phyloP scores from a whole-genome alignment of 1,139 yeast species.

The Yamadazyma triangularis region DNA sequence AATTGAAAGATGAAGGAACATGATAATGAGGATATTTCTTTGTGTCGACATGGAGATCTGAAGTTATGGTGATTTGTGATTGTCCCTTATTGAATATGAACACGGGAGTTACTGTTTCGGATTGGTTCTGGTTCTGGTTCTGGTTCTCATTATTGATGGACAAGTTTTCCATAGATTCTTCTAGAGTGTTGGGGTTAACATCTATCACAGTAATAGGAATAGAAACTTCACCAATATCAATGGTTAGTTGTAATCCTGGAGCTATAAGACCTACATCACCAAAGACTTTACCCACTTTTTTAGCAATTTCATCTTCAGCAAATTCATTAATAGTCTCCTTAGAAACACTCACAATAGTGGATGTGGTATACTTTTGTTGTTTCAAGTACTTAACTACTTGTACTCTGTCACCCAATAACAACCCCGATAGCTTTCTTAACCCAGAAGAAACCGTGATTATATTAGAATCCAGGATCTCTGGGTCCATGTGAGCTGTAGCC shows the following conservation, averaged over 20 bases:
- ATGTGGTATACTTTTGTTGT: conserved; percentile 50
- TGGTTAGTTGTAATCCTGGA: conserved; percentile 43
- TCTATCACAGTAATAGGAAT: conserved; percentile 18
- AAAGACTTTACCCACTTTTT: conserved; percentile 32
- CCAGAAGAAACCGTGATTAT: conserved; percentile 49
- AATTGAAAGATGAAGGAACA: conserved; percentile 36
- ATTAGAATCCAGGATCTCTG: conserved; percentile 41
- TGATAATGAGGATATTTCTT: conserved; percentile 40
- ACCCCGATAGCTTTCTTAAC: conserved; percentile 50
- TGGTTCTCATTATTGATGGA: conserved; percentile 14
- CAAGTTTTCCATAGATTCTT: conserved; percentile 23
- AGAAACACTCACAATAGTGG: conserved; percentile 13
- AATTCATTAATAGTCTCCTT: conserved; percentile 1
- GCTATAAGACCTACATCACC: conserved; percentile 50
- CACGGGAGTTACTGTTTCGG: conserved; percentile 39
- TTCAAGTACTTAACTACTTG: conserved; percentile 37
- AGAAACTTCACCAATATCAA: conserved; percentile 6
- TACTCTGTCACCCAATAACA: conserved; percentile 72
- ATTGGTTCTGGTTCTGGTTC: conserved; percentile 5
- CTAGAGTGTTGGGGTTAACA: conserved; percentile 14
- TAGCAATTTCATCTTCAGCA: conserved; percentile 4
- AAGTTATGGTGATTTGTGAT: conserved; percentile 22
- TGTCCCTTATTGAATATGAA: conserved; percentile 38
- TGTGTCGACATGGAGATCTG: conserved; percentile 6
- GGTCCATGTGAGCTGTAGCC: conserved; percentile 38